phyloP scores from a whole-genome alignment of 176 grass and related monocot genomes.

The Aechmea fasciata region DNA sequence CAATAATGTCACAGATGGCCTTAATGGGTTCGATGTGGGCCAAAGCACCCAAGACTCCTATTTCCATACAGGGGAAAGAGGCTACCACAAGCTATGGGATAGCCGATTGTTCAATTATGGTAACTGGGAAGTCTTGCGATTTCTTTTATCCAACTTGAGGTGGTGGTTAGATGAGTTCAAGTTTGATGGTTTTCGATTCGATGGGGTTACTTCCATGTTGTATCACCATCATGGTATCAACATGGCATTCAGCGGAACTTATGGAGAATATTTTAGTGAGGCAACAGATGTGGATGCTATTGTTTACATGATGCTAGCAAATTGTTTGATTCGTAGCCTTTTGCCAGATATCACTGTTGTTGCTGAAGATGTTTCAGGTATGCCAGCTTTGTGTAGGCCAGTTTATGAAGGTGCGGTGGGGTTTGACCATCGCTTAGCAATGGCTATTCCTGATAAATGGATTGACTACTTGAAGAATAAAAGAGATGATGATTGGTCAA shows the following conservation, averaged over 20 bases:
- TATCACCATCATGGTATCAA: constrained; percentile 97
- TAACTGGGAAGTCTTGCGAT: constrained; percentile 94
- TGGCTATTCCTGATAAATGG: constrained; percentile 98
- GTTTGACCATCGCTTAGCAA: constrained; percentile 89
- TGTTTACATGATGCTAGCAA: constrained; percentile 88
- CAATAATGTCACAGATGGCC: constrained; percentile 71
- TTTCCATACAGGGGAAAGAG: constrained; percentile 78
- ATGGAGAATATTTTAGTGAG: constrained; percentile 73
- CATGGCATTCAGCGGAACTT: constrained; percentile 61
- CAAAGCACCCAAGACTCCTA: constrained; percentile 67
- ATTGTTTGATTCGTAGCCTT: constrained; percentile 67
- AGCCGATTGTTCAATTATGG: constrained; percentile 89
- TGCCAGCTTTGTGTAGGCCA: constrained; percentile 69
- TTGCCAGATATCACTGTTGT: constrained; percentile 69
- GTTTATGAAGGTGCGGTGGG: constrained; percentile 87
- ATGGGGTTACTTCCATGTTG: constrained; percentile 89
- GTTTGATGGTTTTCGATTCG: constrained; percentile 95
- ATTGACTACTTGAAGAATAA: constrained; percentile 92
- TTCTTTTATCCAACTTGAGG: constrained; percentile 93
- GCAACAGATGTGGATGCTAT: constrained; percentile 88
- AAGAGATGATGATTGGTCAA: constrained; percentile 56
- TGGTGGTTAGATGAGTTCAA: constrained; percentile 91
- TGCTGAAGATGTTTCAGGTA: constrained; percentile 99
- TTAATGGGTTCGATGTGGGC: constrained; percentile 96
- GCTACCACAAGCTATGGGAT: constrained; percentile 93